phyloP scores from a whole-genome alignment of 176 grass and related monocot species.

The Saccharum officinarum region DNA sequence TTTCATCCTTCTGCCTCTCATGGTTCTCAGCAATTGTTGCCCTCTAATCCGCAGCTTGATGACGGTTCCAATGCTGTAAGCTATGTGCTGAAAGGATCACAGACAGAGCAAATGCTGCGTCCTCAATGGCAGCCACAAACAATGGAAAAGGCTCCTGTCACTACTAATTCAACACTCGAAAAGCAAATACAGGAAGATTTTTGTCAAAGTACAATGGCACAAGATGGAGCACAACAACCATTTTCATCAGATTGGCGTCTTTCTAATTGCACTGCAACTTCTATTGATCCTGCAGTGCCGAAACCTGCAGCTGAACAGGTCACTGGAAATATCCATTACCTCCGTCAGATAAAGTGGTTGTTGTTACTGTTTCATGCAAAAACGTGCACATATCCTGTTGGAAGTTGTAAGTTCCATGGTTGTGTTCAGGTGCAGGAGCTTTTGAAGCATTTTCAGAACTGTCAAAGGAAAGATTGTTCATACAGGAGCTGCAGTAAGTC shows the following conservation, averaged over 20 bases:
- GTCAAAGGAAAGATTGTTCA: slow-evolving; percentile 65
- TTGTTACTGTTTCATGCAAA: slow-evolving; percentile 84
- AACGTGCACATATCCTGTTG: slow-evolving; percentile 61
- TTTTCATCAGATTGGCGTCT: slow-evolving; percentile 54
- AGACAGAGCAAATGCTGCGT: slow-evolving; percentile 52
- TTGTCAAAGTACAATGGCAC: slow-evolving; percentile 55
- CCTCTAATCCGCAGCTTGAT: slow-evolving; percentile 45
- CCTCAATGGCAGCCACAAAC: slow-evolving; percentile 55
- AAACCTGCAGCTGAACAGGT: slow-evolving; percentile 40
- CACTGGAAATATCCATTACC: slow-evolving; percentile 56
- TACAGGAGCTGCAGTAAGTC: slow-evolving; percentile 64
- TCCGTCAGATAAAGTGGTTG: slow-evolving; percentile 78
- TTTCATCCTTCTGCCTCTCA: slow-evolving; percentile 55
- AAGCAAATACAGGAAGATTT: slow-evolving; percentile 69
- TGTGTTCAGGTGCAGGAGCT: slow-evolving; percentile 81
- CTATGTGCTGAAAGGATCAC: slow-evolving; percentile 53
- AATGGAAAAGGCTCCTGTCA: slow-evolving; percentile 51
- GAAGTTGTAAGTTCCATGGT: slow-evolving; percentile 73
- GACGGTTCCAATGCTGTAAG: slow-evolving; percentile 48
- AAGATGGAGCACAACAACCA: slow-evolving; percentile 47
- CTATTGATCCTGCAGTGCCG: slow-evolving; percentile 33
- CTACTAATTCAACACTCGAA: slow-evolving; percentile 62
- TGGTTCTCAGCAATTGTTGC: slow-evolving; percentile 62
- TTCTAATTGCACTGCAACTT: slow-evolving; percentile 29
- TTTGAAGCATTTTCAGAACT: slow-evolving; percentile 72